Percentiles rank a stretch among this genome's conserved stretches.
These are phyloP conservation scores for Hygrocybe punicea DNA, from an alignment of 768 basidiomycete species.

Conservation along the genomic window DNA sequence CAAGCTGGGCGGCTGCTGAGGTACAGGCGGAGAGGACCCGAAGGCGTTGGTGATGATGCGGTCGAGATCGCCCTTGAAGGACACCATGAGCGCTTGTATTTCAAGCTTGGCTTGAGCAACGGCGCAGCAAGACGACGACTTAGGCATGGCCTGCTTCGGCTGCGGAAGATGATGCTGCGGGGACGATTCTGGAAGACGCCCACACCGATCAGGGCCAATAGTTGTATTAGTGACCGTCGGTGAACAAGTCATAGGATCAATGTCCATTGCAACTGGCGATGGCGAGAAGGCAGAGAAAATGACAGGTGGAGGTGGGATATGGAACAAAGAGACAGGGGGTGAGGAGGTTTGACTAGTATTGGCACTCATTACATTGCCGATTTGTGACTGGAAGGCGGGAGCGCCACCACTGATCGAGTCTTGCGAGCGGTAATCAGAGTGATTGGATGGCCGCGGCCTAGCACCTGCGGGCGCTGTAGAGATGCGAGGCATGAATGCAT, in stretches of 20 bases:
- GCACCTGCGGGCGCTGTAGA: neutral
- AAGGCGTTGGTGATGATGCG: slow-evolving; percentile 40
- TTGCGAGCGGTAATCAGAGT: neutral
- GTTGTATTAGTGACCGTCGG: slow-evolving; percentile 12
- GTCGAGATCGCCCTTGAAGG: slow-evolving; percentile 57
- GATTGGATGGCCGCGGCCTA: neutral
- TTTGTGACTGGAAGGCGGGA: neutral
- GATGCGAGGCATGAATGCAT: neutral
- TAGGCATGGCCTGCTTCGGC: neutral
- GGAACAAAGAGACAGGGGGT: slow-evolving; percentile 28
- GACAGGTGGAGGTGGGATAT: slow-evolving; percentile 36
- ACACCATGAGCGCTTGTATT: slow-evolving; percentile 42
- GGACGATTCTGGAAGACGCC: neutral
- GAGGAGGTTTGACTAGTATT: neutral
- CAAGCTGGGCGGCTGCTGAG: neutral
- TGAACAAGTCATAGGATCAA: slow-evolving; percentile 19
- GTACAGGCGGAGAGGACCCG: slow-evolving; percentile 16
- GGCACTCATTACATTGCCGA: neutral
- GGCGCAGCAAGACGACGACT: slow-evolving; percentile 42
- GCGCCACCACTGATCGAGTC: neutral
- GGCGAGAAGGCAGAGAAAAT: slow-evolving; percentile 29
- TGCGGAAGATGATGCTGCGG: slow-evolving; percentile 1
- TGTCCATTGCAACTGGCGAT: slow-evolving; percentile 23
- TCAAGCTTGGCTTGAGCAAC: slow-evolving; percentile 48
- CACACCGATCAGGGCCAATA: slow-evolving; percentile 2